phyloP scores from a whole-genome alignment of 2,329 filamentous ascomycete genomes.

The Paraphoma sp. region DNA sequence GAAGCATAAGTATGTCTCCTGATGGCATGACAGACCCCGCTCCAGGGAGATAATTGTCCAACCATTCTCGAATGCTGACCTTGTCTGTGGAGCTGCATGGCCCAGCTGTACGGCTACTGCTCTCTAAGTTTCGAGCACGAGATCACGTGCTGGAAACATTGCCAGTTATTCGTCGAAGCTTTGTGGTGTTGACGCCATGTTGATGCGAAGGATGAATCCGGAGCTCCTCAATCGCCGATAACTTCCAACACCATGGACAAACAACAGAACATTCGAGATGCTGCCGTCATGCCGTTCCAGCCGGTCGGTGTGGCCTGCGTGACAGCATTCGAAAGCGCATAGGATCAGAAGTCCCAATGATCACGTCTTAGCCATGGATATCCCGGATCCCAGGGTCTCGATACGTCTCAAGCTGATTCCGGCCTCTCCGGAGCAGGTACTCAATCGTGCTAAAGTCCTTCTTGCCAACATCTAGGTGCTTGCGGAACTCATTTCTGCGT shows the following conservation, averaged over 20 bases:
- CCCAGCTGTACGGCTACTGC: no score
- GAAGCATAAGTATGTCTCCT: background rate
- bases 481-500: slow-evolving; percentile 76
- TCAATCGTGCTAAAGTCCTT: slow-evolving; percentile 88
- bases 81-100: no score
- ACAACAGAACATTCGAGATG: background rate
- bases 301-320: background rate
- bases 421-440: slow-evolving; percentile 81
- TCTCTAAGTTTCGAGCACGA: no score
- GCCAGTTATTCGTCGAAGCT: no score
- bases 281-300: background rate
- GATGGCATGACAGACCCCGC: slow-evolving; percentile 3
- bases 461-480: slow-evolving; percentile 72
- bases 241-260: background rate
- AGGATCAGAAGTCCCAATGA: no score
- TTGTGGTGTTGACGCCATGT: no score
- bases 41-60: background rate
- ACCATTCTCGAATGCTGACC: background rate
- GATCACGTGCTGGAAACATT: no score
- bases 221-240: background rate
- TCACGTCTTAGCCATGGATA: slow-evolving; percentile 22
- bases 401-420: slow-evolving; percentile 81
- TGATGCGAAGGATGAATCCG: no score
- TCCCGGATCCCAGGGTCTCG: slow-evolving; percentile 82
- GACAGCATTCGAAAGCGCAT: background rate